phyloP scores from a whole-genome alignment of 148 eudicot species.

The Tetragonia tetragonoides region DNA sequence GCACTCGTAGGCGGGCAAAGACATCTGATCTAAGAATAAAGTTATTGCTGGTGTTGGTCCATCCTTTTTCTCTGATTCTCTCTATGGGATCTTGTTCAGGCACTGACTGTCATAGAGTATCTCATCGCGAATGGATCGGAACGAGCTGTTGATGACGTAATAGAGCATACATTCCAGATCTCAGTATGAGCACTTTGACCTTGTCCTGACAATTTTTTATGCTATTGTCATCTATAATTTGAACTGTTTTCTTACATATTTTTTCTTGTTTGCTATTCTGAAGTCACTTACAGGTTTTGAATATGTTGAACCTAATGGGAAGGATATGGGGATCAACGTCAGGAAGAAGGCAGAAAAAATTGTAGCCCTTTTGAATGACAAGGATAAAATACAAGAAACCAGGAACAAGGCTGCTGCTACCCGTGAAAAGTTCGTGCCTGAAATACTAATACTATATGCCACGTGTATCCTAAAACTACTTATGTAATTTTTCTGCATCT shows the following conservation, averaged over 20 bases:
- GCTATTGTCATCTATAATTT: not conserved
- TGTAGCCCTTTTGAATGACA: conserved; percentile 74
- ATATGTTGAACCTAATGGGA: conserved; percentile 84
- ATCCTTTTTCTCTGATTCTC: conserved; percentile 1
- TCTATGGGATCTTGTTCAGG: conserved; percentile 35
- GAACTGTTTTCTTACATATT: conserved; percentile 5
- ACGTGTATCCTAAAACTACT: not conserved
- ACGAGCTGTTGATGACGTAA: conserved; percentile 95
- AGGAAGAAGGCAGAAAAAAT: conserved; percentile 93
- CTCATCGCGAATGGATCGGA: conserved; percentile 95
- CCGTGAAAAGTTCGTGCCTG: conserved; percentile 81
- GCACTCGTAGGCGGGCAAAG: not conserved
- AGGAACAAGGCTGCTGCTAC: conserved; percentile 88
- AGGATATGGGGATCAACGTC: conserved; percentile 93
- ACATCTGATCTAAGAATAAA: not conserved
- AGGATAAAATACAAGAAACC: conserved; percentile 85
- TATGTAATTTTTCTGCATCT: conserved; percentile 18
- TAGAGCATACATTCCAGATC: conserved; percentile 93
- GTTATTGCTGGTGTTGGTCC: not conserved
- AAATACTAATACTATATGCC: not conserved
- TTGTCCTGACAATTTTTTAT: not conserved
- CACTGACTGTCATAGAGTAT: conserved; percentile 94
- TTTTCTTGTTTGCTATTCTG: conserved; percentile 23
- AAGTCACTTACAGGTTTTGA: conserved; percentile 86
- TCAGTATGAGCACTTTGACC: conserved; percentile 48